A percentile compares a stretch with the other conserved stretches of the same genome.
Evolutionary conservation across 1,284 basidiomycete genomes (phyloP).

Genomic region (Cutaneotrichosporon sp.): DNA sequence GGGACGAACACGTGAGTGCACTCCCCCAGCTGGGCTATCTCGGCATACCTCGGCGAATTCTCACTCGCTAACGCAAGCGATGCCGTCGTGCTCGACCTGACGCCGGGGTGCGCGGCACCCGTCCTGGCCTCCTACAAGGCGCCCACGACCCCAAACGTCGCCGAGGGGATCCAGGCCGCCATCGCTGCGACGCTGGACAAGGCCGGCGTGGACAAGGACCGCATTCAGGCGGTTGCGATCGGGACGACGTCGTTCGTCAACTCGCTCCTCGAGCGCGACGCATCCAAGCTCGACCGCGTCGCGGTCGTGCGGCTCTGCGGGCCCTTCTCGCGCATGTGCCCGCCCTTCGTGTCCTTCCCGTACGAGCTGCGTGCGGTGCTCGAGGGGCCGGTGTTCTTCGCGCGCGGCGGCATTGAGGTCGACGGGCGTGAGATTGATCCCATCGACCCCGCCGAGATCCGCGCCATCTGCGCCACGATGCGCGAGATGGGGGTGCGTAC

Average conservation of each 20-base stretch:
- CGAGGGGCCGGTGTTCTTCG: constrained; percentile 37
- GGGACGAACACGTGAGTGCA: constrained; percentile 47
- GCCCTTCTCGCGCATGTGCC: constrained; percentile 31
- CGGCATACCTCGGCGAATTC: constrained; percentile 1
- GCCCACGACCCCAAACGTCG: constrained; percentile 60
- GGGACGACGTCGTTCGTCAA: constrained; percentile 48
- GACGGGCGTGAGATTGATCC: constrained; percentile 38
- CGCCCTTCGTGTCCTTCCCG: constrained; percentile 42
- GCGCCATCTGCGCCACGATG: constrained; percentile 34
- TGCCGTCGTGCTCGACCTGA: constrained; percentile 59
- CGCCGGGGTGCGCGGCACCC: constrained; percentile 33
- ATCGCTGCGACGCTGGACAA: constrained; percentile 20
- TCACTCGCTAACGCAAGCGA: constrained; percentile 54
- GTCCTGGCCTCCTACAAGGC: constrained; percentile 61
- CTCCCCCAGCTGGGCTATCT: neutral
- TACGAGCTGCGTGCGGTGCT: constrained; percentile 35
- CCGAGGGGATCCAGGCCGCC: constrained; percentile 56
- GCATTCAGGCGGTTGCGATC: constrained; percentile 38
- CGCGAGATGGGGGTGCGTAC: constrained; percentile 32
- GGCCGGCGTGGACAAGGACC: neutral
- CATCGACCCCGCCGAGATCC: constrained; percentile 41
- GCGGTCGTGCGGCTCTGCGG: constrained; percentile 45
- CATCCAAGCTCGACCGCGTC: constrained; percentile 31
- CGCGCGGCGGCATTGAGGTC: constrained; percentile 42
- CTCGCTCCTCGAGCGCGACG: constrained; percentile 37